Conservation (phyloP, 192 early-diverging fungal genomes). For the Entomortierella chlamydospora region DNA sequence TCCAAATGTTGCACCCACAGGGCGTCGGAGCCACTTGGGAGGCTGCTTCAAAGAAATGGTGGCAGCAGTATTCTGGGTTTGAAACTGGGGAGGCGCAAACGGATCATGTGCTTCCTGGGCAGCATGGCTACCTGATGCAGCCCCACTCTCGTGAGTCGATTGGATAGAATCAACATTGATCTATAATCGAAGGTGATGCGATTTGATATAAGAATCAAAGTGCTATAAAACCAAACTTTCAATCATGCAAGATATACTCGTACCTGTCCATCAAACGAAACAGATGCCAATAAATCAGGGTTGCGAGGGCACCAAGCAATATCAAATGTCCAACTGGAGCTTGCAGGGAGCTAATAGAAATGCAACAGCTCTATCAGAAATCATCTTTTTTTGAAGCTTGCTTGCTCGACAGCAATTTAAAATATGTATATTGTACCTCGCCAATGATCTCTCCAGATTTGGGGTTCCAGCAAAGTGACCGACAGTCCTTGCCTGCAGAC, state of each 20-base stretch:
- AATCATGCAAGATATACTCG: too few species aligned
- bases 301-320: slow-evolving; percentile 96
- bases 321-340: slow-evolving; percentile 95
- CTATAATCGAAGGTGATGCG: slow-evolving; percentile 21
- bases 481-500: slow-evolving; percentile 95
- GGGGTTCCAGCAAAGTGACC: slow-evolving; percentile 96
- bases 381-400: too few species aligned
- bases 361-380: background rate
- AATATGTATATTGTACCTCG: slow-evolving; percentile 65
- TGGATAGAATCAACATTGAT: slow-evolving; percentile 88
- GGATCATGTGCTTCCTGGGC: slow-evolving; percentile 71
- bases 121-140: slow-evolving; percentile 8
- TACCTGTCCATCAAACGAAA: slow-evolving; percentile 94
- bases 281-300: slow-evolving; percentile 88
- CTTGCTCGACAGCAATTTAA: background rate
- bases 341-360: slow-evolving; percentile 68
- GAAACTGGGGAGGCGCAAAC: slow-evolving; percentile 69
- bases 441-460: slow-evolving; percentile 84
- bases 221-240: background rate
- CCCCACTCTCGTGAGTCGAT: slow-evolving; percentile 56
- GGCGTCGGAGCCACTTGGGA: slow-evolving; percentile 95
- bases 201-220: background rate
- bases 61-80: slow-evolving; percentile 36
- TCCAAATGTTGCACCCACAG: slow-evolving; percentile 86
- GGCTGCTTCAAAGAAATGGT: slow-evolving; percentile 81